A percentile compares a stretch with the other conserved stretches of the same genome.
phyloP scores from a whole-genome alignment of 495 filamentous ascomycete species.

The Penicillium dipodomyicola region DNA sequence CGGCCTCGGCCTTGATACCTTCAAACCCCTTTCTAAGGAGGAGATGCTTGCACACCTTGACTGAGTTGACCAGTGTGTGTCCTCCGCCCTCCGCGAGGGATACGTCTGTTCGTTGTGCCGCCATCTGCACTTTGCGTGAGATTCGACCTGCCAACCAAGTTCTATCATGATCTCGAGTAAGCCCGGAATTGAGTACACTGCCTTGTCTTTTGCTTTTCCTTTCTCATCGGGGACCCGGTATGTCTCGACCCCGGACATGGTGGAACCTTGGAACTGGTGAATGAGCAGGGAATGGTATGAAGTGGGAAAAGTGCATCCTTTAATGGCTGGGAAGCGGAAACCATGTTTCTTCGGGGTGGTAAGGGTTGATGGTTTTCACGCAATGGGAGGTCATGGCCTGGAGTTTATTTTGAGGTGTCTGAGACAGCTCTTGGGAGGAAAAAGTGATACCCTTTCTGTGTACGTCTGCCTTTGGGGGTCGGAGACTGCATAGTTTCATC shows the following conservation, averaged over 20 bases:
- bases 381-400: constrained; percentile 42
- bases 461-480: constrained; percentile 45
- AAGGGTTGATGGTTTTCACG: constrained; percentile 37
- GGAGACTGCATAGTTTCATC: constrained; percentile 43
- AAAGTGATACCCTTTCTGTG: constrained; percentile 54
- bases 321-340: constrained; percentile 33
- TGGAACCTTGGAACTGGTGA: constrained; percentile 20
- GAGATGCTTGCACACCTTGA: constrained; percentile 98
- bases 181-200: constrained; percentile 29
- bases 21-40: constrained; percentile 82
- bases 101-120: constrained; percentile 35
- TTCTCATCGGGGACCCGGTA: constrained; percentile 3
- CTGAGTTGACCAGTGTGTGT: constrained; percentile 53
- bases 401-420: constrained; percentile 46
- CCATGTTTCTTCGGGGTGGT: constrained; percentile 24
- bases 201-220: background rate
- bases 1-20: constrained; percentile 90
- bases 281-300: constrained; percentile 20
- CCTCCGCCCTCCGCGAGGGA: constrained; percentile 45
- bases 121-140: constrained; percentile 31
- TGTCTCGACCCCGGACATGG: constrained; percentile 10
- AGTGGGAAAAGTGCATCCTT: constrained; percentile 22
- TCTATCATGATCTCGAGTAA: constrained; percentile 37
- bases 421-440: constrained; percentile 49
- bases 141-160: constrained; percentile 36